phyloP scores from a whole-genome alignment of 2,329 filamentous ascomycete species.

The Alternaria postmessia region DNA sequence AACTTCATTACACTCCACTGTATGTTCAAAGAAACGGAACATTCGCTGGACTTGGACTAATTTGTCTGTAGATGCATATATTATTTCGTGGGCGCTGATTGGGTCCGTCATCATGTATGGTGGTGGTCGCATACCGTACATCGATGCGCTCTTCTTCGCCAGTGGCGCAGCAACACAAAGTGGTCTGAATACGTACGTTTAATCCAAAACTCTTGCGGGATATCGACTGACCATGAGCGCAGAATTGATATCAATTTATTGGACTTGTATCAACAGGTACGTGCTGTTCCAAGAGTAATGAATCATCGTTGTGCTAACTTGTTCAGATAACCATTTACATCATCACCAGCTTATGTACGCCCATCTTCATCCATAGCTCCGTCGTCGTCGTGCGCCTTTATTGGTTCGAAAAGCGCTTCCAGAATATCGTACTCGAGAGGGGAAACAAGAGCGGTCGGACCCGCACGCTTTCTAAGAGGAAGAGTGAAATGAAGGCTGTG shows the following conservation, averaged over 20 bases:
- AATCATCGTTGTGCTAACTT: neutral
- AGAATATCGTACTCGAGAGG: conserved; percentile 79
- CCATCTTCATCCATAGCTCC: conserved; percentile 61
- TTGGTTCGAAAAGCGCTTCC: conserved; percentile 98
- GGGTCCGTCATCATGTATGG: conserved; percentile 81
- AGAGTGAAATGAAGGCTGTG: conserved; percentile 57
- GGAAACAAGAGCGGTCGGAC: conserved; percentile 64
- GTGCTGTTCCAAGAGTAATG: neutral
- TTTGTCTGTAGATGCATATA: conserved; percentile 71
- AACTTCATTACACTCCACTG: conserved; percentile 86
- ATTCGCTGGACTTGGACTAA: conserved; percentile 16
- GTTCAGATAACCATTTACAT: conserved; percentile 54
- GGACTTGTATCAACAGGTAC: conserved; percentile 57
- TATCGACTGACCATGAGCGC: conserved; percentile 24
- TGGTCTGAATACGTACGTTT: conserved; percentile 77
- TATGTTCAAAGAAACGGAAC: conserved; percentile 44
- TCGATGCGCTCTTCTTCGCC: conserved; percentile 90
- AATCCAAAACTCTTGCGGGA: too few species aligned
- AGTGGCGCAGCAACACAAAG: conserved; percentile 89
- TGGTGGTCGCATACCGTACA: conserved; percentile 71
- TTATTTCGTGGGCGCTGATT: conserved; percentile 75
- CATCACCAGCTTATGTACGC: conserved; percentile 50
- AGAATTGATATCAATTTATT: conserved; percentile 60
- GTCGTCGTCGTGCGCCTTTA: conserved; percentile 94
- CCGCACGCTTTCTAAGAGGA: conserved; percentile 66